Evolutionary conservation across 805 yeast species (phyloP).

Genomic region (Kodamaea laetipori): DNA sequence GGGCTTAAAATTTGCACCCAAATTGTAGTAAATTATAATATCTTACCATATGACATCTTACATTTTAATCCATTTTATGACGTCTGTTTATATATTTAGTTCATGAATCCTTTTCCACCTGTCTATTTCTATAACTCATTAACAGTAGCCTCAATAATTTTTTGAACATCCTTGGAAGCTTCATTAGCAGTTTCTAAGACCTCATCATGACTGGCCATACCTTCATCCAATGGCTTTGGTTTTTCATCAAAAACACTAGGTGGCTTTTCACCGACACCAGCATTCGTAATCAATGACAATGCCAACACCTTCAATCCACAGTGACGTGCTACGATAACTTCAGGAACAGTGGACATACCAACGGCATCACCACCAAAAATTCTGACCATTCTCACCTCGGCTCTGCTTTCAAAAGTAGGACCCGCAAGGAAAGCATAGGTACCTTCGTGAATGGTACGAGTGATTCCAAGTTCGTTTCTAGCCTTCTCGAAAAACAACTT

Average conservation of each 20-base stretch:
- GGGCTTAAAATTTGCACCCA: no score
- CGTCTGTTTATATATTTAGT: no score
- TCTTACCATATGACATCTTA: conserved; percentile 4
- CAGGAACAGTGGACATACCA: conserved; percentile 98
- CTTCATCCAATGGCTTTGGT: conserved; percentile 58
- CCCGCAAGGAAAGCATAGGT: conserved; percentile 84
- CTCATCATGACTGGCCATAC: conserved; percentile 90
- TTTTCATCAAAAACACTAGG: conserved; percentile 62
- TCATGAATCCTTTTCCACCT: no score
- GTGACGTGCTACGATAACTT: conserved; percentile 90
- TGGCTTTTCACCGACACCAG: conserved; percentile 69
- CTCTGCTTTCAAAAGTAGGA: conserved; percentile 91
- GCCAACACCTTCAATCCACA: conserved; percentile 82
- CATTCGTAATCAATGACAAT: conserved; percentile 81
- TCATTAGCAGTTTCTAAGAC: conserved; percentile 78
- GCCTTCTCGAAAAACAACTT: conserved; percentile 59
- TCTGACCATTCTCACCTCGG: conserved; percentile 79
- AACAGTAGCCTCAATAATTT: conserved; percentile 63
- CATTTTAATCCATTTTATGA: conserved; percentile 9
- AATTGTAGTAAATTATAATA: no score
- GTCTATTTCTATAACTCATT: conserved; percentile 43
- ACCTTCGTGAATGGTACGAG: conserved; percentile 80
- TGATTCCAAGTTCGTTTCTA: conserved; percentile 43
- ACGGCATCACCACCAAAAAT: conserved; percentile 87
- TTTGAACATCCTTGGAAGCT: conserved; percentile 82